Evolutionary conservation across 768 basidiomycete genomes (phyloP).

Genomic region (Polyporus arcularius): DNA sequence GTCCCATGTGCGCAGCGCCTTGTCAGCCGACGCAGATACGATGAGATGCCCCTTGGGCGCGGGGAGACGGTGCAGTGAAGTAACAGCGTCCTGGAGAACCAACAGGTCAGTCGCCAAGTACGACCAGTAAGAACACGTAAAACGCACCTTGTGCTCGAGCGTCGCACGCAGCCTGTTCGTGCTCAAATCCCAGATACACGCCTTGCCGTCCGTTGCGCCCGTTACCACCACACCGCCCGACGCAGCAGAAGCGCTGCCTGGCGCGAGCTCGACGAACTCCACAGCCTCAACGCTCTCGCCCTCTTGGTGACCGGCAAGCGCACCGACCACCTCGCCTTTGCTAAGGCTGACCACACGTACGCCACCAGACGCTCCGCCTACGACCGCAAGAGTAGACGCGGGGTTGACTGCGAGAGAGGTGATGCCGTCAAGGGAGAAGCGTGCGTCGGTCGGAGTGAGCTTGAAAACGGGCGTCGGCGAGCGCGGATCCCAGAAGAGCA

Average conservation of each 20-base stretch:
- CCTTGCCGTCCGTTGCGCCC: constrained; percentile 92
- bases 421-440: constrained; percentile 82
- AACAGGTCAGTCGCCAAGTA: not conserved
- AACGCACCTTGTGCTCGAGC: constrained; percentile 75
- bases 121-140: not conserved
- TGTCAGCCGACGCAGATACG: constrained; percentile 87
- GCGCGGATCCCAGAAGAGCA: constrained; percentile 93
- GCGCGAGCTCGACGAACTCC: constrained; percentile 76
- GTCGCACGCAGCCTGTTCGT: constrained; percentile 85
- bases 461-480: constrained; percentile 79
- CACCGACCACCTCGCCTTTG: constrained; percentile 80
- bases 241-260: constrained; percentile 44
- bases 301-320: constrained; percentile 80
- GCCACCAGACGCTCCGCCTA: constrained; percentile 85
- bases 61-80: constrained; percentile 74
- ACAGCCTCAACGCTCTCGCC: constrained; percentile 89
- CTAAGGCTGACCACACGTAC: constrained; percentile 84
- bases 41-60: constrained; percentile 75
- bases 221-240: constrained; percentile 73
- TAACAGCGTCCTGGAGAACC: constrained; percentile 78
- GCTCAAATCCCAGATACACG: constrained; percentile 90
- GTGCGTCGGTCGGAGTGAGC: constrained; percentile 64
- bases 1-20: constrained; percentile 90
- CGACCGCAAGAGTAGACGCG: constrained; percentile 85
- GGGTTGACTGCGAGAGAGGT: constrained; percentile 85